Evolutionary conservation across 495 filamentous ascomycete genomes (phyloP), one percentile per base, ranked within the genome.

Genomic region (Copromyces sp.): DNA sequence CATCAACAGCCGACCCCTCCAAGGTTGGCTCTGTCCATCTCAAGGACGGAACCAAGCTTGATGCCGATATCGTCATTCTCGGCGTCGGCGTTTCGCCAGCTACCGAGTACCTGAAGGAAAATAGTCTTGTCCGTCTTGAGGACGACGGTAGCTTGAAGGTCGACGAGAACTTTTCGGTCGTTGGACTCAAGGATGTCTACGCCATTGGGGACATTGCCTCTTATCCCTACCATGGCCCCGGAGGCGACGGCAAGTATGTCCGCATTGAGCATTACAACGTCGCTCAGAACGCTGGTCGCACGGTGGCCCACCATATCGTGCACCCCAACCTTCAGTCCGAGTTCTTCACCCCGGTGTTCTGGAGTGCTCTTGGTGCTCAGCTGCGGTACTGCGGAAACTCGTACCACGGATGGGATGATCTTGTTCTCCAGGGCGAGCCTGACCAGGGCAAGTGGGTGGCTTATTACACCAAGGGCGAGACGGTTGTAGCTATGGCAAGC

Each of bases 221-320:
- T 2, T 97, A 93, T 78, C 95, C 95, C 0, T 99, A 98, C 83
- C 87, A 93, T 79, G 94, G 95, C 2, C 94, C 95, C 0, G 93
- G 93, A n/a, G 88, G 91, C 2, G 83, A 90, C 73, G 91, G 93
- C 70, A 85, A 83, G 5, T 84, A 84, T 37, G 87, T 84, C 6
- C 84, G 93, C 71, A 97, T 97, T 80, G 96, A 99, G 84, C 95
- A 99, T 80, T 99, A 94, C 95, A 94, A 98, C 80, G 95, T 99
- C 3, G 95, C 95, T 3, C 95, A 98, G 81, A 98, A 98, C 75
- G 83, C 91, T 5, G 95, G 95, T 5, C 91, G 95, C 20, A 83
- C 85, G 32, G 95, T 90, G 7, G 95, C 93, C 5, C 82, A 84
- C 71, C 86, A 91, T 73, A 97, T 99, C 72, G 84, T 87, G 42